Conservation (phyloP, 345 rosid genomes). For the Passiflora organensis region DNA sequence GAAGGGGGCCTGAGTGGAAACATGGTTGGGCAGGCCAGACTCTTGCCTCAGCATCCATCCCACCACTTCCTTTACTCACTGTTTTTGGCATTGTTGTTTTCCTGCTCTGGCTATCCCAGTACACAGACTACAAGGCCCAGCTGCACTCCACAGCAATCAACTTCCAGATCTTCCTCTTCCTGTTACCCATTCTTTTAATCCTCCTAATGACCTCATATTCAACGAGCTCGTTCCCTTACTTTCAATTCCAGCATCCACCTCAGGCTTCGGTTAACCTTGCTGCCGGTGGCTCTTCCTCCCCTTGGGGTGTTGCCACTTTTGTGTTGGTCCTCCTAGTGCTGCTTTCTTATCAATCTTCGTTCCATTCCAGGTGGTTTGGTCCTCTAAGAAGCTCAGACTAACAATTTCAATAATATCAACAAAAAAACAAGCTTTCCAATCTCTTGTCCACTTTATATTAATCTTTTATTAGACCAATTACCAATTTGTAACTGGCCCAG, state of each 20-base stretch:
- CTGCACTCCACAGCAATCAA: constrained; percentile 24
- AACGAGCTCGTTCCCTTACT: constrained; percentile 15
- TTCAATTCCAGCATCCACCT: constrained; percentile 6
- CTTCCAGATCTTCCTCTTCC: constrained; percentile 34
- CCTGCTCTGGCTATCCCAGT: constrained; percentile 42
- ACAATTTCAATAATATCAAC: background rate
- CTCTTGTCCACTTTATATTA: no score
- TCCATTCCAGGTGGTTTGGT: constrained; percentile 52
- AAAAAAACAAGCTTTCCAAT: no score
- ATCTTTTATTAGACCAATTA: no score
- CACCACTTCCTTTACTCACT: constrained; percentile 38
- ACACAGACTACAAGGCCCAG: constrained; percentile 26
- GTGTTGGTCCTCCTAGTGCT: constrained; percentile 35
- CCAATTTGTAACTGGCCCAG: no score
- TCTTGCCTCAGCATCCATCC: constrained; percentile 30
- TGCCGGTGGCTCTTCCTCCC: constrained; percentile 15
- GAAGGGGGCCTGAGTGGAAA: constrained; percentile 59
- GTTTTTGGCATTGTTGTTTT: constrained; percentile 43
- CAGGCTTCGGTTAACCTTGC: background rate
- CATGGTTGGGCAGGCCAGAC: constrained; percentile 45
- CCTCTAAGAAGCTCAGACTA: constrained; percentile 23
- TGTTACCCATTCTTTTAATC: constrained; percentile 34
- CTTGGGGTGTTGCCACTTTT: constrained; percentile 43
- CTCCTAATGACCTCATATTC: constrained; percentile 27
- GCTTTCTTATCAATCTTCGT: constrained; percentile 47